These are phyloP conservation scores for Penicillium angulare DNA, from an alignment of 495 filamentous ascomycete genomes.

Conservation along the genomic window DNA sequence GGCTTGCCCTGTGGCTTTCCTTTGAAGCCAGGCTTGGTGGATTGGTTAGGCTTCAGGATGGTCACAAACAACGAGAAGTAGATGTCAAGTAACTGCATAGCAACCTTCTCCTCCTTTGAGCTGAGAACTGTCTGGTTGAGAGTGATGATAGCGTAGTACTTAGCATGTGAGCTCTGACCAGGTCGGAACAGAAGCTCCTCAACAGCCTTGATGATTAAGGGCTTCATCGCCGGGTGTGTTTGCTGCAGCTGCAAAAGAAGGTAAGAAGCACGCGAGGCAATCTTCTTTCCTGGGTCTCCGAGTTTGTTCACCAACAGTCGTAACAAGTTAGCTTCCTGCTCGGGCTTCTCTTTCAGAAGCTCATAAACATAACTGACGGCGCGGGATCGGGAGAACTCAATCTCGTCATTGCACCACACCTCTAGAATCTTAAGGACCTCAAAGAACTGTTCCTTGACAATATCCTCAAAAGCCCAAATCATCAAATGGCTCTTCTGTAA, in stretches of 20 bases:
- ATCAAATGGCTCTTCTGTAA: slow-evolving; percentile 75
- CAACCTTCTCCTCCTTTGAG: slow-evolving; percentile 76
- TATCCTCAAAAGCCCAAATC: slow-evolving; percentile 90
- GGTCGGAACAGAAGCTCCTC: slow-evolving; percentile 89
- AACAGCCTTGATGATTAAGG: slow-evolving; percentile 74
- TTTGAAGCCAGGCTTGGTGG: slow-evolving; percentile 18
- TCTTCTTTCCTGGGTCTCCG: slow-evolving; percentile 89
- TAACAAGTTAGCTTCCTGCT: slow-evolving; percentile 93
- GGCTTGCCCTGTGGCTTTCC: slow-evolving; percentile 25
- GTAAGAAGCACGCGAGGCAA: slow-evolving; percentile 88
- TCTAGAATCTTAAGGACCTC: slow-evolving; percentile 88
- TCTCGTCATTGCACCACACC: slow-evolving; percentile 87
- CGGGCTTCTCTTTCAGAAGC: slow-evolving; percentile 89
- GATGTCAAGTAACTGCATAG: slow-evolving; percentile 75
- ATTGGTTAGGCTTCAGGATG: slow-evolving; percentile 62
- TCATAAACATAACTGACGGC: slow-evolving; percentile 87
- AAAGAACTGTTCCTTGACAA: slow-evolving; percentile 89
- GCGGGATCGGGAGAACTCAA: slow-evolving; percentile 82
- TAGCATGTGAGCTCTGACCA: slow-evolving; percentile 81
- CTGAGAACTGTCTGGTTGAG: slow-evolving; percentile 94
- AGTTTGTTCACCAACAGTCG: slow-evolving; percentile 93
- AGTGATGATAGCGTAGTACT: slow-evolving; percentile 94
- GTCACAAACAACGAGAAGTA: slow-evolving; percentile 86
- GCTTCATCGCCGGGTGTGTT: slow-evolving; percentile 90
- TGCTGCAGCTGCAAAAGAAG: slow-evolving; percentile 85